These are phyloP conservation scores for Leptographium procerum DNA, from an alignment of 2,329 filamentous ascomycete genomes.

Conservation along the genomic window DNA sequence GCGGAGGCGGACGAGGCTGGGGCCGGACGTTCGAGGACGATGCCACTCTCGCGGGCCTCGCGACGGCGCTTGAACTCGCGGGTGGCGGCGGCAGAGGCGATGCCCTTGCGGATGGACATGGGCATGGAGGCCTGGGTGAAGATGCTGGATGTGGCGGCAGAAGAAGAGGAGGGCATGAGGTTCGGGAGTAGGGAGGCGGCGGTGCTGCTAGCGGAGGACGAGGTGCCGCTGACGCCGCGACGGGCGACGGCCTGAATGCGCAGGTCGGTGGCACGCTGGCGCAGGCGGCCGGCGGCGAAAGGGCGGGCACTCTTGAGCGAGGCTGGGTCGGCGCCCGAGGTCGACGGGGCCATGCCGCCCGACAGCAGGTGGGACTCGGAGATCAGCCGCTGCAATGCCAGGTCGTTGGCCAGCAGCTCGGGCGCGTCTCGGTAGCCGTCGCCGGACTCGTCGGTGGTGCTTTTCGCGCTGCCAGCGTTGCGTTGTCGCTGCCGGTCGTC, in stretches of 20 bases:
- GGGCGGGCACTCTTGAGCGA: conserved; percentile 20
- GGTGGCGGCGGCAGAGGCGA: conserved; percentile 50
- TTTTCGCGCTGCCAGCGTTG: conserved; percentile 11
- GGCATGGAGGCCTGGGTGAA: conserved; percentile 80
- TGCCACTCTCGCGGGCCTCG: conserved; percentile 81
- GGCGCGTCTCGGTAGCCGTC: conserved; percentile 43
- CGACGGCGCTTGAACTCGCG: conserved; percentile 60
- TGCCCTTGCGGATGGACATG: conserved; percentile 76
- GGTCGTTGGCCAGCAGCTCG: conserved; percentile 76
- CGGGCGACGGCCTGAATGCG: conserved; percentile 72
- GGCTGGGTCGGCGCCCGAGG: conserved; percentile 25
- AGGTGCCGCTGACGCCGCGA: conserved; percentile 27
- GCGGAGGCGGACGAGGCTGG: conserved; percentile 18
- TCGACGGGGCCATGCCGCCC: conserved; percentile 29
- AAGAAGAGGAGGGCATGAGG: no score
- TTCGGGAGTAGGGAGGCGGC: conserved; percentile 61
- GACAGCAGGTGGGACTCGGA: conserved; percentile 82
- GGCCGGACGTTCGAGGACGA: conserved; percentile 60
- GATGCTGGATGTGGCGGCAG: conserved; percentile 40
- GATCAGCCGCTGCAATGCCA: conserved; percentile 81
- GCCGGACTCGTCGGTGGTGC: conserved; percentile 15
- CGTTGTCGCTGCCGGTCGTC: background rate
- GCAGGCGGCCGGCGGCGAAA: conserved; percentile 54
- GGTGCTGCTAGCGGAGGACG: conserved; percentile 56
- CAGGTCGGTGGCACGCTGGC: conserved; percentile 73